Percentiles rank a stretch among this genome's conserved stretches.
Evolutionary conservation across 2,329 filamentous ascomycete genomes (phyloP).

Genomic region (Penicillium fuscoglaucum): DNA sequence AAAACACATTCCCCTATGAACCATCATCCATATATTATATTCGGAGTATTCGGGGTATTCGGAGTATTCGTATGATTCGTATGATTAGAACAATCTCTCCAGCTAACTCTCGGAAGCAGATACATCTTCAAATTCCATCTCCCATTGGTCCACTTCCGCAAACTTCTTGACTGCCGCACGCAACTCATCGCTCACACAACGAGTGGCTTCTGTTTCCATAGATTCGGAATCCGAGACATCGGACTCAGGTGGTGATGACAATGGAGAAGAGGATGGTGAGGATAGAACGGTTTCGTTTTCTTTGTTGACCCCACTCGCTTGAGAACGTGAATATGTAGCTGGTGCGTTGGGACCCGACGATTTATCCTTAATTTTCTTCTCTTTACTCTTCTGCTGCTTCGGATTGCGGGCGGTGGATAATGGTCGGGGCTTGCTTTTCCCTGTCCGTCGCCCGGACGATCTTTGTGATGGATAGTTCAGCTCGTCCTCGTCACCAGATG

Average conservation of each 20-base stretch:
- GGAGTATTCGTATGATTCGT: background rate
- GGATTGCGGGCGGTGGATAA: constrained; percentile 20
- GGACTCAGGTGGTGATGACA: constrained; percentile 37
- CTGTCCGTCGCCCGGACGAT: constrained; percentile 17
- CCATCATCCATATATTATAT: background rate
- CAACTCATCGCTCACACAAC: constrained; percentile 40
- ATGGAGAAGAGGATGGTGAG: constrained; percentile 36
- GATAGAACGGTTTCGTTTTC: constrained; percentile 33
- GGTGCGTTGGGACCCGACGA: constrained; percentile 2
- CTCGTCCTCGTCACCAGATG: constrained; percentile 40
- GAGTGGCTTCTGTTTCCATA: constrained; percentile 11
- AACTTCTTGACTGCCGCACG: constrained; percentile 40
- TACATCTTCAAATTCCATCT: constrained; percentile 48
- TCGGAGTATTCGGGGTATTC: background rate
- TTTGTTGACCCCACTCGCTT: constrained; percentile 26
- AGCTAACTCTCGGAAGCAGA: constrained; percentile 26
- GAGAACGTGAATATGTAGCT: constrained; percentile 17
- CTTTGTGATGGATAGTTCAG: constrained; percentile 31
- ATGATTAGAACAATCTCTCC: background rate
- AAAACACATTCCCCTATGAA: background rate
- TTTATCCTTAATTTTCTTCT: constrained; percentile 18
- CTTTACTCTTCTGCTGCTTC: constrained; percentile 18
- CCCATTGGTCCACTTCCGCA: constrained; percentile 45
- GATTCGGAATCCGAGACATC: constrained; percentile 31
- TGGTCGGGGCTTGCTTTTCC: constrained; percentile 22